Evolutionary conservation across 495 filamentous ascomycete species (phyloP), one percentile per base, ranked within the genome.

Genomic region (Mycothermus thermophilus): DNA sequence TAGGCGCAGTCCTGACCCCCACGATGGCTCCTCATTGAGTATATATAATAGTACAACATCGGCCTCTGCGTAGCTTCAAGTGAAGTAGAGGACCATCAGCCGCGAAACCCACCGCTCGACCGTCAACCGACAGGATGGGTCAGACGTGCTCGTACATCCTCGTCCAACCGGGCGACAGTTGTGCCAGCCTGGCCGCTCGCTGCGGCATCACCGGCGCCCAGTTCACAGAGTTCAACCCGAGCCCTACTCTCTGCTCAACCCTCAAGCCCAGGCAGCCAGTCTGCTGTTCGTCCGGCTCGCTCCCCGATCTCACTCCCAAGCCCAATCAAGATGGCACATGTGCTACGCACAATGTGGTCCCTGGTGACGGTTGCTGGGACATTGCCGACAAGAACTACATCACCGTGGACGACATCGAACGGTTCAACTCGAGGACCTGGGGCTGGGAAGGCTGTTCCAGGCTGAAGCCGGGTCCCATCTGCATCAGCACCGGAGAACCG

Each of bases 381-480:
- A 35, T 64, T 1, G 55, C 40, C 6, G 50, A 44, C 2, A 37
- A 37, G 2, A 29, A 54, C 41, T 36, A 43, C n/a, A 12, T 72
- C 3, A 55, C 58, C 7, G 35, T 36, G 7, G 48, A 37, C 4
- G 36, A 63, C 0, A 36, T 72, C 5, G 51, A 61, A 5, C 25
- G 16, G 0, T 62, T 40, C 34, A 72, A 72, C 50, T 54, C 53
- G 15, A 40, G 57, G 1, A 69, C 63, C 8, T 72, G 66, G 66
- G 67, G 54, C 22, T 72, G 66, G 64, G 43, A 30, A 12, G 64
- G 62, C 24, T 74, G 70, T 43, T 34, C 38, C 5, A 20, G 27
- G 8, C 38, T 72, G 1, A 27, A 42, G 27, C 15, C 19, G 0
- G 42, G 37, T 4, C 31, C 32, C 8, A 70, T 75, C 12, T 72